phyloP scores from a whole-genome alignment of 371 early-diverging fungal genomes.

The Furculomyces boomerangus region DNA sequence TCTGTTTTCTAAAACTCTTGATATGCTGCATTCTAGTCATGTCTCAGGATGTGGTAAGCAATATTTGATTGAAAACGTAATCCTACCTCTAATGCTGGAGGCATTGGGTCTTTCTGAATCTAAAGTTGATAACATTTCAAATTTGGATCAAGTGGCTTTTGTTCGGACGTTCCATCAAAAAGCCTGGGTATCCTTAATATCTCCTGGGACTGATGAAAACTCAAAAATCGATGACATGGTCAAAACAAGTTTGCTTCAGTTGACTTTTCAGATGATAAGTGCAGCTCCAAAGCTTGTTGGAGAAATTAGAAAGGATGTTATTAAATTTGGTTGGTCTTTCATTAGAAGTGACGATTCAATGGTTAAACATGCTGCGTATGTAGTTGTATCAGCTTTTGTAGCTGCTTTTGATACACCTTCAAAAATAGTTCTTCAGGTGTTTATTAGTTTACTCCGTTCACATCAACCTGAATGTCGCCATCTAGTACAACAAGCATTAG shows the following conservation, averaged over 20 bases:
- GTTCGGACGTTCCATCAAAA: constrained; percentile 21
- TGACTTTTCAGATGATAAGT: constrained; percentile 64
- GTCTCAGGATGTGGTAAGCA: neutral
- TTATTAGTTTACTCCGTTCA: constrained; percentile 68
- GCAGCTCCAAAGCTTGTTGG: constrained; percentile 53
- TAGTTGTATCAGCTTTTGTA: constrained; percentile 75
- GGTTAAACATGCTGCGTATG: constrained; percentile 88
- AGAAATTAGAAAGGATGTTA: constrained; percentile 77
- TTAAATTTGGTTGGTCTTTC: constrained; percentile 87
- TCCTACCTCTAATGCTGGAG: neutral
- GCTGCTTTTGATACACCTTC: constrained; percentile 80
- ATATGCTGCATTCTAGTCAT: neutral
- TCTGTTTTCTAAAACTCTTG: too few relatives aligned
- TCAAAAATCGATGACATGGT: constrained; percentile 46
- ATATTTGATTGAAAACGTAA: neutral
- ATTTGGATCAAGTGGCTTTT: constrained; percentile 9
- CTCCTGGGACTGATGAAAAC: constrained; percentile 17
- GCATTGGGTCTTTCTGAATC: neutral
- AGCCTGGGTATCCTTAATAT: constrained; percentile 17
- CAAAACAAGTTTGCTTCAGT: constrained; percentile 75
- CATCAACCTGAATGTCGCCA: constrained; percentile 67
- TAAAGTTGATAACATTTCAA: neutral
- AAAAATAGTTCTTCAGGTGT: constrained; percentile 80
- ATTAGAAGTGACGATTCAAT: constrained; percentile 80
- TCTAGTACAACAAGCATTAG: constrained; percentile 83